Evolutionary conservation across 768 basidiomycete species (phyloP), one percentile per base, ranked within the genome.

Genomic region (Trametes meyenii): DNA sequence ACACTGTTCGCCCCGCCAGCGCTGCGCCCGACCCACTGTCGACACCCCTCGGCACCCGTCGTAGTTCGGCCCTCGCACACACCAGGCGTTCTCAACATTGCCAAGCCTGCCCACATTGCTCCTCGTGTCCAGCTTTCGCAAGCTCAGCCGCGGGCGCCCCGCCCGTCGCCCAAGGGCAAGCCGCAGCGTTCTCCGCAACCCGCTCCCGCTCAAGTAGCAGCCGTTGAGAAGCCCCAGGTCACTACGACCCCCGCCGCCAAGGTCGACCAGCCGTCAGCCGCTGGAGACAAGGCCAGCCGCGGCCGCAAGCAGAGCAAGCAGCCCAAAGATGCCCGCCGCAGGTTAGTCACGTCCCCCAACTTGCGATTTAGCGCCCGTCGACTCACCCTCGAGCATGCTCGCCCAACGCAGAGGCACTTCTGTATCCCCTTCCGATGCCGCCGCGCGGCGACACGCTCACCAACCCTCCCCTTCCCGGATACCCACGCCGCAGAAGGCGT

Each of bases 61-160:
- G 83, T 87, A 67, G 79, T 86, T 62, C 87, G 89, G 71, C 85
- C 90, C 3, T 89, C 90, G 13, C 81, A 81, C 56, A 89, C 84
- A 0, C 90, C 89, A 0, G 90, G 90, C 70, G 80, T 92, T 10
- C 81, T 92, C 53, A 82, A 85, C 50, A 79, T 92, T 51, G 84
- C 87, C 55, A 88, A 85, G 78, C 85, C 85, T 13, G 55, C 65
- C 44, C 69, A 72, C 50, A 69, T 72, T 6, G 63, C 71, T 0
- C 75, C 74, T 7, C 75, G 76, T 46, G 74, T 73, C 26, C 76
- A 77, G 53, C 77, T 70, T 21, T 72, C 70, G n/a, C 77, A 77
- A 43, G 72, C 72, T 0, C 70, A 75, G 38, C 62, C 75, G 23
- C 73, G 76, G 33, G 67, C 74, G 29, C 69, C 73, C 24, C 74